Base-by-base conservation (phyloP, 2,329 filamentous ascomycete genomes). In the Cyphellophora europaea region DNA sequence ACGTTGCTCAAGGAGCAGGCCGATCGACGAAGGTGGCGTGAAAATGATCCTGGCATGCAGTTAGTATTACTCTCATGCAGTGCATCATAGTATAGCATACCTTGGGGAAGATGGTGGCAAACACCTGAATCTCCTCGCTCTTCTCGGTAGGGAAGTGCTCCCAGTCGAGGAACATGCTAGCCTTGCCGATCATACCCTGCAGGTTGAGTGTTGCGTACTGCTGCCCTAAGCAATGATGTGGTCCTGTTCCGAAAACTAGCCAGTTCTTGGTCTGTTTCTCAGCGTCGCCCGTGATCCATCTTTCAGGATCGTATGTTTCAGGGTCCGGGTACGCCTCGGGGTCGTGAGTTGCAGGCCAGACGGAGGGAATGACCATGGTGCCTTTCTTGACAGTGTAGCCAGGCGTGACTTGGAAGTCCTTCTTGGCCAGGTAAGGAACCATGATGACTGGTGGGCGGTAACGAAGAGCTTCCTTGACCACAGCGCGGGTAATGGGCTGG, bases 61-160 rank as follows among this genome's bases (percentile, higher is more conserved):
- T 36, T 40, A 37, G 31, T 29, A 31, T 25, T 27, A 6, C n/a
- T 5, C 27, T 16, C 15, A 27, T 12, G 25, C 5, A 10, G 11
- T 43, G 10, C 16, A 18, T 14, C 6, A 11, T 4, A 36, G 37
- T 45, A 5, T 25, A 33, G 65, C 79, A 60, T 65, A 93, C 88
- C 82, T 82, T 82, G 37, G 91, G 91, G 72, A 98, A 98, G 50
- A 98, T 93, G 17, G 87, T 95, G 27, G 91, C 91, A 65, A 96
- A 98, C 48, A 96, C 89, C 68, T 93, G 89, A 62, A 98, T 96
- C 61, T 93, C 80, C 65, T 98, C 91, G 0, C 85, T 93, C 40
- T 69, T 54, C 0, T 82, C 77, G 8, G 91, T 96, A 12, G 86
- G 64, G 56, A 86, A 77, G 61, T 98, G 91, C 58, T 79, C 74